phyloP scores from a whole-genome alignment of 257 asterid genomes.

The Forsythia viridissima region DNA sequence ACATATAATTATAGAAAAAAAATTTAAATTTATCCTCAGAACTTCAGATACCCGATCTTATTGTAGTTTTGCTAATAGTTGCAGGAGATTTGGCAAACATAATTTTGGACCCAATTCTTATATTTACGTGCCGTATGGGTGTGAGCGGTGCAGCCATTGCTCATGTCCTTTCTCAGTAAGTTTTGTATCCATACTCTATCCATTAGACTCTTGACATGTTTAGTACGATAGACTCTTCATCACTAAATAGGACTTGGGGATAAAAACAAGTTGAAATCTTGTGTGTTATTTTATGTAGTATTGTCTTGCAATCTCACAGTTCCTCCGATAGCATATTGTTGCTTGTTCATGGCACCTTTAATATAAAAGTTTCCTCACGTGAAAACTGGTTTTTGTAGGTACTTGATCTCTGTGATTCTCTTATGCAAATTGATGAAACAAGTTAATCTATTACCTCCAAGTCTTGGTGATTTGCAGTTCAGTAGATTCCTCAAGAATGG shows the following conservation, averaged over 20 bases:
- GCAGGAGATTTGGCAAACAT: slow-evolving; percentile 73
- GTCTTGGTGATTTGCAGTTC: slow-evolving; percentile 64
- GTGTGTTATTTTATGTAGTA: not conserved
- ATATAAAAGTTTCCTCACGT: not conserved
- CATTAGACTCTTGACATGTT: not conserved
- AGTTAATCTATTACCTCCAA: slow-evolving; percentile 79
- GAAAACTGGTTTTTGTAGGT: slow-evolving; percentile 41
- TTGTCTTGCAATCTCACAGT: not conserved
- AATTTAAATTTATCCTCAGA: not conserved
- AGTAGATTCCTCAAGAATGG: slow-evolving; percentile 84
- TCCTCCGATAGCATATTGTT: not conserved
- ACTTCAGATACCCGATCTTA: not conserved
- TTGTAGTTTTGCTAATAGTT: slow-evolving; percentile 38
- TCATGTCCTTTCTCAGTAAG: slow-evolving; percentile 94
- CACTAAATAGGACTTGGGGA: not conserved
- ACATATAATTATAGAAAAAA: not conserved
- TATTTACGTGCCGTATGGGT: slow-evolving; percentile 69
- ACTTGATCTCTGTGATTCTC: slow-evolving; percentile 70
- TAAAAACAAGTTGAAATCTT: not conserved
- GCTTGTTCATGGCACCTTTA: not conserved
- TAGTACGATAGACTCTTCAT: not conserved
- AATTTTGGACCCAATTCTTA: slow-evolving; percentile 84
- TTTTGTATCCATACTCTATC: not conserved
- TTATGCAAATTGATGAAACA: slow-evolving; percentile 58
- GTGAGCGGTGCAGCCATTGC: slow-evolving; percentile 98